Evolutionary conservation across 306 rosid genomes (phyloP), one percentile per base, ranked within the genome.

Genomic region (Luffa aegyptiaca): DNA sequence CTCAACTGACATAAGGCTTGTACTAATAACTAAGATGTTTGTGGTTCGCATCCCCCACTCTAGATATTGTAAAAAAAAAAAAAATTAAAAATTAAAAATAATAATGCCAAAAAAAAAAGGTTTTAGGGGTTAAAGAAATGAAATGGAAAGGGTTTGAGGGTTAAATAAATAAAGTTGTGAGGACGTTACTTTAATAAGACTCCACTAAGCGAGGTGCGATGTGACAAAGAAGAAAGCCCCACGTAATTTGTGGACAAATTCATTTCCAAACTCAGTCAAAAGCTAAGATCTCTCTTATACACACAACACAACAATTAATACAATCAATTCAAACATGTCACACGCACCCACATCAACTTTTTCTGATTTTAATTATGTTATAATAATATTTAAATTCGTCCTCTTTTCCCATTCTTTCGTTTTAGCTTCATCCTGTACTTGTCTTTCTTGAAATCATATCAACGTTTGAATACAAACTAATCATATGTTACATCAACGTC

Each of bases 201-300:
- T 74, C 78, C 78, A 74, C 78, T 52, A 35, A 71, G 46, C 7
- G 26, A 26, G 59, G 62, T 74, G 78, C 3, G 78, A 74, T 74
- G 63, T 74, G 78, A 74, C 78, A 74, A 51, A 52, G 63, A 74
- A 74, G 62, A 52, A 51, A 74, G 7, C 63, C 77, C 63, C 78
- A 74, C 78, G 12, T 74, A 74, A 33, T 74, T 51, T 74, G 63
- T 74, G 78, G 78, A 74, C 78, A 52, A 71, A 52, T 72, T 49
- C 42, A 48, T 26, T 72, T 5, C 14, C 26, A 51, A 74, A 35
- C 16, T 74, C 17, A 31, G 78, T 74, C 78, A 74, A 74, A 74
- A 74, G 62, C 78, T 72, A 49, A 72, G 11, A 44, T 74, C 45
- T 33, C 75, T 44, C 37, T 69, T 66, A 39, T 18, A 26, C 31